Percentiles rank a stretch among this genome's conserved stretches.
Evolutionary conservation across 2,329 filamentous ascomycete species (phyloP).

Genomic region (Colletotrichum plurivorum): DNA sequence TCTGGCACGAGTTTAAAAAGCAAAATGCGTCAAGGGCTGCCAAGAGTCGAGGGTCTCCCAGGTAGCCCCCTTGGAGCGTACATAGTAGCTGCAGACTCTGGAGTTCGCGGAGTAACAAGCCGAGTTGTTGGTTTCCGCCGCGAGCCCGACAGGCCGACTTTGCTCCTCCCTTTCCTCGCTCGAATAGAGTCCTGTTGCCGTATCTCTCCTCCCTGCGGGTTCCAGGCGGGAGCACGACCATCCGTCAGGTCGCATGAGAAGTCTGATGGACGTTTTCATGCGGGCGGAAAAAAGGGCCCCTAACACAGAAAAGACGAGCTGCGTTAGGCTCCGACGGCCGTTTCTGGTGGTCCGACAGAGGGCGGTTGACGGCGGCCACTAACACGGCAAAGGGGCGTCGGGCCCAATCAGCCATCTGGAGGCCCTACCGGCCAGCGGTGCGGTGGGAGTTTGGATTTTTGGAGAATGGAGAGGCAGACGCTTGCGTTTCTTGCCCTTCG

Average conservation of each 20-base stretch:
- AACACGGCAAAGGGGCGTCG: conserved; percentile 33
- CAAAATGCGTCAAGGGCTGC: conserved; percentile 12
- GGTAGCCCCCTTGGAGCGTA: conserved; percentile 2
- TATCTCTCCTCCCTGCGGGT: conserved; percentile 28
- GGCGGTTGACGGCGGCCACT: conserved; percentile 36
- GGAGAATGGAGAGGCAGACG: conserved; percentile 9
- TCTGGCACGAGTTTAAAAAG: conserved; percentile 20
- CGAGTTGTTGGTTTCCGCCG: conserved; percentile 25
- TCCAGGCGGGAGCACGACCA: conserved; percentile 31
- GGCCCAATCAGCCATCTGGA: conserved; percentile 31
- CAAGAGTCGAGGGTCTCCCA: conserved; percentile 29
- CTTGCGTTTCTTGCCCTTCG: conserved; percentile 35
- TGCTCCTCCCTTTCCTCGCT: conserved; percentile 1
- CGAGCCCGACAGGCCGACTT: conserved; percentile 14
- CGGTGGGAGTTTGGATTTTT: conserved; percentile 4
- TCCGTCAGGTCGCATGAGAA: conserved; percentile 33
- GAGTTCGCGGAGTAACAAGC: conserved; percentile 14
- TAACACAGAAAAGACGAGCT: conserved; percentile 30
- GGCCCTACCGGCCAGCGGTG: conserved; percentile 17
- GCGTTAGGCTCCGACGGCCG: conserved; percentile 37
- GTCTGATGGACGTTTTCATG: conserved; percentile 32
- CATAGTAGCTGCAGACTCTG: conserved; percentile 22
- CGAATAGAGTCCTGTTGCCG: neutral
- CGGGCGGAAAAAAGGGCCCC: conserved; percentile 26
- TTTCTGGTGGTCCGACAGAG: conserved; percentile 39